Base-by-base conservation (phyloP, 2,329 filamentous ascomycete species). In the Hawksworthiomyces lignivorus region DNA sequence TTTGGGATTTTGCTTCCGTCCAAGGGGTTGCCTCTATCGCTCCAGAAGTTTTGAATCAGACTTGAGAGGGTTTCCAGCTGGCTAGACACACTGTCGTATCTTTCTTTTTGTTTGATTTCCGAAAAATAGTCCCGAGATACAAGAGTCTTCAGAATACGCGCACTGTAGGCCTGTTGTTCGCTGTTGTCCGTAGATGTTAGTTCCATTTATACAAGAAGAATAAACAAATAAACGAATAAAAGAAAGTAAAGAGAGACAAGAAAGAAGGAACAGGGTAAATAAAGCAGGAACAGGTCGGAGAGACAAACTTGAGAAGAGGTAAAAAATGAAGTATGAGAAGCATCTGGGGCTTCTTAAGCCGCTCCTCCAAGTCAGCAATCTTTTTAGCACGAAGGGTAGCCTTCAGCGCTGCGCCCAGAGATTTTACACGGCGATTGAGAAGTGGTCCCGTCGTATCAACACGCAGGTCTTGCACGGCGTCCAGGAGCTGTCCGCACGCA, bases 321-420 rank as follows among this genome's bases (percentile, higher is more conserved):
- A 36, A 14, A 27, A 36, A 36, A 36, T 36, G 34, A 7, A 36
- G 34, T 18, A 15, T 24, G 10, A 36, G 34, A 15, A 36, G 21
- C 9, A 7, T 24, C 22, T 36, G 34, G 15, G 27, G 27, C 21
- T 24, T 21, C 15, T 18, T 17, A 9, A 36, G 9, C 18, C 34
- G 34, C 15, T 27, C 34, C 7, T 36, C 34, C 22, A 36, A 24
- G 34, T 20, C 21, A 5, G 22, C 14, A 14, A 36, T 36, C 7
- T 36, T 36, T 12, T 36, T 26, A 9, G 22, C 12, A 11, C 22
- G 3, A 10, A n/a, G 19, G 2, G 20, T 20, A 1, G 19, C 15
- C 19, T 22, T 35, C 10, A 35, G 19, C 5, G 32, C 32, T 3
- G 19, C 32, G 12, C 8, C 32, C 19, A 35, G 4, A 22, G 19